Percentiles rank a stretch among this genome's conserved stretches.
Conservation (phyloP, 805 yeast genomes). For the Candida michaelii region DNA sequence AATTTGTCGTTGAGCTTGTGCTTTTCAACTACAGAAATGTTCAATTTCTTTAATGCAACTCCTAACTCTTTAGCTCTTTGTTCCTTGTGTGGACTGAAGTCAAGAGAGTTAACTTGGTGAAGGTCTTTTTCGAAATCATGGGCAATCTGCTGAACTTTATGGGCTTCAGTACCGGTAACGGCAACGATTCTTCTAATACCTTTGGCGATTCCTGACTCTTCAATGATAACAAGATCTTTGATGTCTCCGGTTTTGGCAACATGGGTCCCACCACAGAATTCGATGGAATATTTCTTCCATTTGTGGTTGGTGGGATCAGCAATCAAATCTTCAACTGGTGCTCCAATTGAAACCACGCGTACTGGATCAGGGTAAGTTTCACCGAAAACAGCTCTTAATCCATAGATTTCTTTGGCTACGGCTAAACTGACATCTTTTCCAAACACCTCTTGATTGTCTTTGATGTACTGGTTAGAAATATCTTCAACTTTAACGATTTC, state of each 20-base stretch:
- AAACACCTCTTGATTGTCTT: slow-evolving; percentile 68
- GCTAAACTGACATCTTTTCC: slow-evolving; percentile 79
- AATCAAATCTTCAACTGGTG: slow-evolving; percentile 78
- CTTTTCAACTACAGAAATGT: slow-evolving; percentile 80
- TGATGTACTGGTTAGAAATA: slow-evolving; percentile 70
- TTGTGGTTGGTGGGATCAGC: slow-evolving; percentile 66
- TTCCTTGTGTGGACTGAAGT: slow-evolving; percentile 79
- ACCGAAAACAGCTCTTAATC: slow-evolving; percentile 97
- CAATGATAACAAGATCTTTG: slow-evolving; percentile 83
- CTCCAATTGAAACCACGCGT: slow-evolving; percentile 95
- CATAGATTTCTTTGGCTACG: slow-evolving; percentile 70
- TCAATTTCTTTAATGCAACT: slow-evolving; percentile 76
- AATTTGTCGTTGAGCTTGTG: slow-evolving; percentile 72
- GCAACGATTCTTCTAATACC: slow-evolving; percentile 98
- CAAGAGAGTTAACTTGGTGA: slow-evolving; percentile 57
- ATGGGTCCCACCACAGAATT: slow-evolving; percentile 99
- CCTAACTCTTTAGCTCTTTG: slow-evolving; percentile 78
- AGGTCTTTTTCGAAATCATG: slow-evolving; percentile 64
- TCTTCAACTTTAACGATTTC: slow-evolving; percentile 78
- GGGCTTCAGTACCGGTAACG: slow-evolving; percentile 89
- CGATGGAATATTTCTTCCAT: slow-evolving; percentile 81
- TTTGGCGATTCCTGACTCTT: slow-evolving; percentile 97
- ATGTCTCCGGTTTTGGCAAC: slow-evolving; percentile 91
- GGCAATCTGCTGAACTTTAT: slow-evolving; percentile 85
- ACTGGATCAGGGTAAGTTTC: slow-evolving; percentile 99